Evolutionary conservation across 129 eudicot species (phyloP), one percentile per base, ranked within the genome.

Genomic region (Flaveria sonorensis): DNA sequence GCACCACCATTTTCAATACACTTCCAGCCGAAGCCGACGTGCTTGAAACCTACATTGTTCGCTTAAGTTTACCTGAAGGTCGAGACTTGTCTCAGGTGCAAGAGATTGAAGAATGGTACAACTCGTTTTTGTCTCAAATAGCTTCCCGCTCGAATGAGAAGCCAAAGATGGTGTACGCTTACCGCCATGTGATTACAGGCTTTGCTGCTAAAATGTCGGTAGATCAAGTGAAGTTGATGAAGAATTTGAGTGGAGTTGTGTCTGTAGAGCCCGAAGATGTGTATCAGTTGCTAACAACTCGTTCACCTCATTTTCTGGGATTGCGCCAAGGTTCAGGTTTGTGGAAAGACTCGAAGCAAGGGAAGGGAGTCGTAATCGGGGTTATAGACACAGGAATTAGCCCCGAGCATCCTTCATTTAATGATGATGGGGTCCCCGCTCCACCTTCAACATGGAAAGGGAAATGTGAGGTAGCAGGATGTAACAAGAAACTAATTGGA

Each of bases 371-470:
- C 4, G 53, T 80, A 14, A 64, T 80, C 11, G 83, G 83, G 24
- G 26, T 80, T 53, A n/a, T 80, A n/a, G 83, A 80, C 51, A 51
- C 74, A 2, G 79, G 83, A 20, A 64, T 66, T 39, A 79, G 72
- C 30, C 76, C 76, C 20, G 73, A 73, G 0, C 73, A 57, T 70
- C 82, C 82, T 43, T 79, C 83, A 0, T 79, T 79, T 48, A 52
- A 69, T 10, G 83, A 71, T 3, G 6, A 57, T 3, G 83, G 83
- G 1, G 68, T 83, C 64, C 83, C 86, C 5, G 67, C 83, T 68
- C 86, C 83, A 1, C 86, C 83, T 1, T 12, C 76, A 36, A 79
- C 23, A 70, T 83, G 87, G 87, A 68, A 79, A 57, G 83, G 83
- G 12, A 80, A 55, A 75, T 80, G 82, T 71, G 61, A 73, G 63